A percentile compares a stretch with the other conserved stretches of the same genome.
These are phyloP conservation scores for Cutaneotrichosporon cavernicola DNA, from an alignment of 1,284 basidiomycete species.

Conservation along the genomic window DNA sequence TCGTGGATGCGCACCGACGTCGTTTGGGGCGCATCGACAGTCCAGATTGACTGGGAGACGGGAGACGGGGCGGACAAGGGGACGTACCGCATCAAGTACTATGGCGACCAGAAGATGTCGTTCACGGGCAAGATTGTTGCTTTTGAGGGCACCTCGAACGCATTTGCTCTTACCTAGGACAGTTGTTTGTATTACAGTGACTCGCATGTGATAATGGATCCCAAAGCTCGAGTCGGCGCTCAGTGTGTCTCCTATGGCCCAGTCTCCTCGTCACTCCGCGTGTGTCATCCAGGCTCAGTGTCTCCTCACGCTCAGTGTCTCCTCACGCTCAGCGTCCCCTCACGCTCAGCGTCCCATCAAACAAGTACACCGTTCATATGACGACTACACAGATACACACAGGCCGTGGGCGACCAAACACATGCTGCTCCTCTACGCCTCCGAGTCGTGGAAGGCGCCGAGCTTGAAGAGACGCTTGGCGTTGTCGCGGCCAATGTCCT, in stretches of 20 bases:
- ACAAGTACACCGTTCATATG: conserved; percentile 1
- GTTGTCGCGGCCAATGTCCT: conserved; percentile 28
- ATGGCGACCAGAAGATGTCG: conserved; percentile 20
- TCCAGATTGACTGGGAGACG: conserved; percentile 22
- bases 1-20: conserved; percentile 16
- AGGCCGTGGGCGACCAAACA: neutral
- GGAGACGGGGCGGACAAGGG: conserved; percentile 10
- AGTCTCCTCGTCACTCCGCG: no score
- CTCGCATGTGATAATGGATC: no score
- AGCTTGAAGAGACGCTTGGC: conserved; percentile 31
- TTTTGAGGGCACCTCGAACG: conserved; percentile 12
- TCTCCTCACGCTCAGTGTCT: no score
- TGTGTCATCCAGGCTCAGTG: no score
- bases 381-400: neutral
- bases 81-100: conserved; percentile 21
- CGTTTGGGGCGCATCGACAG: conserved; percentile 9
- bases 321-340: no score
- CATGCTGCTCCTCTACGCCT: conserved; percentile 11
- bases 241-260: no score
- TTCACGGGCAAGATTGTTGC: conserved; percentile 10
- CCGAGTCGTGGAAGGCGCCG: conserved; percentile 25
- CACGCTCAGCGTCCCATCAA: no score
- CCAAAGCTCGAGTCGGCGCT: no score
- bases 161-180: conserved; percentile 4
- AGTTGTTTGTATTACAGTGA: no score